Base-by-base conservation (phyloP, 768 basidiomycete species). In the Nidularia sp. region DNA sequence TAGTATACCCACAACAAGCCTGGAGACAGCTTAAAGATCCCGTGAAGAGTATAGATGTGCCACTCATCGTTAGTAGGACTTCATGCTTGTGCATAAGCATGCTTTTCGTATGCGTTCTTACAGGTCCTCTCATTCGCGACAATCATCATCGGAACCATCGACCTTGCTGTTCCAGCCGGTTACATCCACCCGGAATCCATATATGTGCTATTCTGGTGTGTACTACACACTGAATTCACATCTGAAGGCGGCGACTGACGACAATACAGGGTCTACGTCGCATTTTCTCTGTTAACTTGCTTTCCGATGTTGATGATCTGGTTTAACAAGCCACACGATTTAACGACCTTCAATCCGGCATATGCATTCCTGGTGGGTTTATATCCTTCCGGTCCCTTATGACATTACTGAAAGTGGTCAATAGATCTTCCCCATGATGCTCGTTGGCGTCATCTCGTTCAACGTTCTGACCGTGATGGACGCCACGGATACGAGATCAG, bases 281-380 rank as follows among this genome's bases (percentile, higher is more conserved):
- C 62, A 22, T 61, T 73, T 6, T 57, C 74, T 1, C 44, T 73
- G 22, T 6, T 68, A 3, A 68, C 73, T 7, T 77, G 72, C 53
- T 71, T 78, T 54, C 71, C 72, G 5, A 77, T 78, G 76, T 59
- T 77, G 47, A 73, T 75, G 70, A 71, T 78, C 43, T 79, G 74
- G 75, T 77, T 72, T 61, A 75, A 75, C 50, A 60, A 73, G 45
- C 73, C 76, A 3, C 76, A 78, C 53, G 74, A 77, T 42, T 50
- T 77, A 48, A 60, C 55, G 10, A 65, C 67, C 22, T 77, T 77
- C 55, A 67, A 66, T 8, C 67, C 69, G 8, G 67, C 65, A 5
- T 70, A 64, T 47, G 69, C 66, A 1, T 71, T 71, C 51, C 55
- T 76, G 55, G 73, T 75, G 45, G 45, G 69, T 12, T 6, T 41